phyloP scores from a whole-genome alignment of 441 rosid species.

The Dalechampia spathulata region DNA sequence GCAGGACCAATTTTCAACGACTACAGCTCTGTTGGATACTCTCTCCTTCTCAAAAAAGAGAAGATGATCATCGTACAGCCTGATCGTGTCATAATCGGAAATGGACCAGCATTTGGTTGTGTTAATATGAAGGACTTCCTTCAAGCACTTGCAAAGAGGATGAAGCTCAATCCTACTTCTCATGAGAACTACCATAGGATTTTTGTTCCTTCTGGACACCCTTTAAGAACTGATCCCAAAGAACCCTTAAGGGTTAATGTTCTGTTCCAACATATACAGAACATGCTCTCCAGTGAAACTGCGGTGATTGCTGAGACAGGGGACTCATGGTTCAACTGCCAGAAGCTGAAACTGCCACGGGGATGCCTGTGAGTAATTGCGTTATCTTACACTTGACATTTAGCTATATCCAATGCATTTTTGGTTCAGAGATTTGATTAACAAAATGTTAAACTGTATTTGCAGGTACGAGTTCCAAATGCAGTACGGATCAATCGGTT shows the following conservation, averaged over 20 bases:
- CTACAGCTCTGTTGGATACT: constrained; percentile 88
- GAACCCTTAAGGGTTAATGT: constrained; percentile 70
- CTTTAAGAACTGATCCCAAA: constrained; percentile 41
- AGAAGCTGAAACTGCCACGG: constrained; percentile 71
- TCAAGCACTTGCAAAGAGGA: constrained; percentile 41
- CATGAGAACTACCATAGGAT: constrained; percentile 74
- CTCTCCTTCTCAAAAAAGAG: constrained; percentile 90
- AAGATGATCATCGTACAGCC: constrained; percentile 76
- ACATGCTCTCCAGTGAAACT: constrained; percentile 60
- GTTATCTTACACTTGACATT: background rate
- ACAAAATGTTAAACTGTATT: constrained; percentile 1
- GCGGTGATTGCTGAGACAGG: constrained; percentile 95
- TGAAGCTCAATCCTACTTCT: constrained; percentile 53
- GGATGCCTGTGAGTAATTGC: constrained; percentile 67
- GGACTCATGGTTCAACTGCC: constrained; percentile 95
- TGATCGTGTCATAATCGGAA: constrained; percentile 60
- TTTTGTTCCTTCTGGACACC: constrained; percentile 63
- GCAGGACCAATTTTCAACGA: constrained; percentile 92
- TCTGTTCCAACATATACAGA: constrained; percentile 75
- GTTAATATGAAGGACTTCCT: constrained; percentile 82
- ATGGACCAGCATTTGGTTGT: constrained; percentile 88
- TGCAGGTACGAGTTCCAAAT: constrained; percentile 88
- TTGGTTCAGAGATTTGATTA: background rate
- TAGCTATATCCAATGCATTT: background rate
- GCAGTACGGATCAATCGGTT: constrained; percentile 94